Base-by-base conservation (phyloP, 371 early-diverging fungal species). In the Syncephalastrum racemosum region DNA sequence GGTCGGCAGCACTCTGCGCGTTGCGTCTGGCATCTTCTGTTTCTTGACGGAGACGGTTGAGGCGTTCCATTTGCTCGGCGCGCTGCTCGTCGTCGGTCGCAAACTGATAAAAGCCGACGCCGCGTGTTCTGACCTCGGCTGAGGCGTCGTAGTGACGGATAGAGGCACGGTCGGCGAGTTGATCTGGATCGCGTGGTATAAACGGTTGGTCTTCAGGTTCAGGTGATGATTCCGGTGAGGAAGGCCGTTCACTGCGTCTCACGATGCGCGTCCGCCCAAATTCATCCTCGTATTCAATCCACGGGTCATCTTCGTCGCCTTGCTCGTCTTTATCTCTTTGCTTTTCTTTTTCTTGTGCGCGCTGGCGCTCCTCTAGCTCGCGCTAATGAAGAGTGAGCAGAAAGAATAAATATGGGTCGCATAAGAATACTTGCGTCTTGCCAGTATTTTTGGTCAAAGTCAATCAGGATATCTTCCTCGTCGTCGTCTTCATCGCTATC, bases 251-350 rank as follows among this genome's bases (percentile, higher is more conserved):
- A 24, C 88, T 86, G 54, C 73, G 78, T 44, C 90, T 78, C 14
- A 89, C 77, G 5, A 87, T 69, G n/a, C 89, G 80, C 23, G 89
- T 85, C 16, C 92, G 73, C 3, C 91, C 90, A 78, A 88, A 92
- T 54, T 91, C 90, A 70, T 92, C 92, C 5, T 79, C 78, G 58
- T 86, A 82, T 51, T 90, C 91, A 2, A 92, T 84, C 90, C 90
- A 90, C 7, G 90, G 88, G 77, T 90, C 90, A 6, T 74, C 63
- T 23, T 81, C 70, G 3, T 62, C 61, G 1, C 71, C 63, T 25
- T 54, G 39, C 18, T 49, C 56, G 46, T 47, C 43, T 47, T 66
- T 48, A 15, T 53, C 51, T 22, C 58, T 25, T 7, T 60, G 48
- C 31, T 47, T 58, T 58, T 22, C 54, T 48, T 47, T 50, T 42